Percentiles rank a stretch among this genome's conserved stretches.
These are phyloP conservation scores for Cucurbitaria berberidis DNA, from an alignment of 2,329 filamentous ascomycete genomes.

Conservation along the genomic window DNA sequence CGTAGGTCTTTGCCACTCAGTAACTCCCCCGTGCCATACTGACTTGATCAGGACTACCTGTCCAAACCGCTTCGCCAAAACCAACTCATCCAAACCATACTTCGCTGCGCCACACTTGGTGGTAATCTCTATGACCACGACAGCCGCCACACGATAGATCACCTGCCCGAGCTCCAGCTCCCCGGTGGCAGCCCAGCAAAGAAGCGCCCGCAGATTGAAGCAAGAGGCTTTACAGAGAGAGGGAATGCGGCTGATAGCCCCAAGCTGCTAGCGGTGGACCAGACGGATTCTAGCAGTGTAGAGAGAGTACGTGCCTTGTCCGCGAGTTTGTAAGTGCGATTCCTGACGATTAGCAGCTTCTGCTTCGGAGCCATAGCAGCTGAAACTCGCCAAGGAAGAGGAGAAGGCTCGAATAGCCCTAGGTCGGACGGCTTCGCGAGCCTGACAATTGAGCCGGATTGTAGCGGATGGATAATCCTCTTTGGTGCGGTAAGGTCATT, in stretches of 20 bases:
- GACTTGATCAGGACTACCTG: conserved; percentile 73
- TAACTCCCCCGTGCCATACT: conserved; percentile 4
- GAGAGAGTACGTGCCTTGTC: conserved; percentile 57
- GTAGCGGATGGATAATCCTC: too few relatives aligned
- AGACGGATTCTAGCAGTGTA: conserved; percentile 66
- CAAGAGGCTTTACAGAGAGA: conserved; percentile 72
- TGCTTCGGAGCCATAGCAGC: conserved; percentile 58
- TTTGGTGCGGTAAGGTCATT: too few relatives aligned
- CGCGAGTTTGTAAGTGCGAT: conserved; percentile 24
- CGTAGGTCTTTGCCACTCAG: conserved; percentile 33
- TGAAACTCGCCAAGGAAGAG: conserved; percentile 39
- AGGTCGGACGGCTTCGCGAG: too few relatives aligned
- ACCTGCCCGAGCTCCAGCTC: conserved; percentile 48
- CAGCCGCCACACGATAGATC: conserved; percentile 20
- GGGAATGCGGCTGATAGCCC: conserved; percentile 70
- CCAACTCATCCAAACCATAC: conserved; percentile 95
- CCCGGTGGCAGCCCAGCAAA: conserved; percentile 11
- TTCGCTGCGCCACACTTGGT: conserved; percentile 93
- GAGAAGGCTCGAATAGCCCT: conserved; percentile 17
- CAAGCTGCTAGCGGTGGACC: conserved; percentile 64
- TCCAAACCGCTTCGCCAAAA: conserved; percentile 97
- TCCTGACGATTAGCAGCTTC: conserved; percentile 42
- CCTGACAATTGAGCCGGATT: too few relatives aligned
- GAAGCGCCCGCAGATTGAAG: conserved; percentile 62
- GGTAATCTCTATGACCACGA: conserved; percentile 78